Percentiles rank a stretch among this genome's conserved stretches.
Evolutionary conservation across 768 basidiomycete species (phyloP).

Genomic region (Tylopilus rubrobrunneus): DNA sequence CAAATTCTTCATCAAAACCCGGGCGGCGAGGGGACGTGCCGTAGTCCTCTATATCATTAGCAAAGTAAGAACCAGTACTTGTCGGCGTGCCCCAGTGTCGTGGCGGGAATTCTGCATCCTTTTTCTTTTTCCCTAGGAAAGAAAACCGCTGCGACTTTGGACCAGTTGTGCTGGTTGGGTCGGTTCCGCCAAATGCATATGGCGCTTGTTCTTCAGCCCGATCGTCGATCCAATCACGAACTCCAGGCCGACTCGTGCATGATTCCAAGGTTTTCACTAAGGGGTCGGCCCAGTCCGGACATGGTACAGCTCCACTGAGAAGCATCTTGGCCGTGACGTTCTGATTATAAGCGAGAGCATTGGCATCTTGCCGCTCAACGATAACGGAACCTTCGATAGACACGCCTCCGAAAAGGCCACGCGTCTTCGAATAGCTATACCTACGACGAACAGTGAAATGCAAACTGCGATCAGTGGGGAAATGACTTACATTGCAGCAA

Average conservation of each 20-base stretch:
- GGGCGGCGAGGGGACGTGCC: slow-evolving; percentile 8
- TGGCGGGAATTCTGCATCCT: slow-evolving; percentile 55
- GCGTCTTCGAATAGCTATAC: slow-evolving; percentile 90
- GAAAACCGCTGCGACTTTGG: slow-evolving; percentile 33
- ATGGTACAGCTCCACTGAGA: slow-evolving; percentile 69
- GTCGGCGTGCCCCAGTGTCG: slow-evolving; percentile 53
- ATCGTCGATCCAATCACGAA: slow-evolving; percentile 64
- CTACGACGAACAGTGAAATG: slow-evolving; percentile 32
- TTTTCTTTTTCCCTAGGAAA: slow-evolving; percentile 43
- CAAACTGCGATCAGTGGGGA: not conserved
- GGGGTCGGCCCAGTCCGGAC: slow-evolving; percentile 74
- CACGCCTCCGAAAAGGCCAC: slow-evolving; percentile 90
- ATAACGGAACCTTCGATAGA: slow-evolving; percentile 89
- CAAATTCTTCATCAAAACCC: slow-evolving; percentile 42
- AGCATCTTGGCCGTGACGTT: slow-evolving; percentile 76
- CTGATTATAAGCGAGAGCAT: slow-evolving; percentile 71
- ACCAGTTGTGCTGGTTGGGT: slow-evolving; percentile 22
- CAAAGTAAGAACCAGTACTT: slow-evolving; percentile 56
- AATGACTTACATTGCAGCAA: slow-evolving; percentile 78
- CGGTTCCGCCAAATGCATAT: slow-evolving; percentile 50
- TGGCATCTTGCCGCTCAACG: slow-evolving; percentile 91
- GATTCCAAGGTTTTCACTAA: slow-evolving; percentile 73
- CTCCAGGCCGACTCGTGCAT: slow-evolving; percentile 67
- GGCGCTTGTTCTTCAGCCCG: slow-evolving; percentile 34
- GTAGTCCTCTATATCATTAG: slow-evolving; percentile 20